Conservation (phyloP, 768 basidiomycete genomes). For the Boletus bicolor region DNA sequence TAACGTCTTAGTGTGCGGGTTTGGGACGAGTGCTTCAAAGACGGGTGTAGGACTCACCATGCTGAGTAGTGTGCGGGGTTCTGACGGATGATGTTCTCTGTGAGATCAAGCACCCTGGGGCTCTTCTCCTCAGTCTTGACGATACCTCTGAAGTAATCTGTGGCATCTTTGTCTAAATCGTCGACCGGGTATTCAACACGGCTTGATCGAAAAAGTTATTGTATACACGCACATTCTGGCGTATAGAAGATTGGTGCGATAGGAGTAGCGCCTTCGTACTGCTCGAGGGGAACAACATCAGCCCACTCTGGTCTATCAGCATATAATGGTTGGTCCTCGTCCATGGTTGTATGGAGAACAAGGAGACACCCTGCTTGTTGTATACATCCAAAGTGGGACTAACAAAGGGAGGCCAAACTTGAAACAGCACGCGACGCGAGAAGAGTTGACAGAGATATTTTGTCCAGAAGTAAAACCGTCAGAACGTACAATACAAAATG, state of each 20-base stretch:
- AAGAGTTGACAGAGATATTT: background rate
- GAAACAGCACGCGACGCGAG: background rate
- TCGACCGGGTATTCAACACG: conserved; percentile 7
- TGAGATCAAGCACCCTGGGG: conserved; percentile 77
- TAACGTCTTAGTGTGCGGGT: background rate
- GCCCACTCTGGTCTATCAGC: conserved; percentile 70
- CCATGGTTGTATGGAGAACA: conserved; percentile 5
- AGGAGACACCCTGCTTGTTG: background rate
- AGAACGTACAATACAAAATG: conserved; percentile 22
- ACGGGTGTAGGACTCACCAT: conserved; percentile 55
- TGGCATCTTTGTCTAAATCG: conserved; percentile 81
- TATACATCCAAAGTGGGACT: background rate
- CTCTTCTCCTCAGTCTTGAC: conserved; percentile 77
- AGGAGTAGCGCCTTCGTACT: conserved; percentile 75
- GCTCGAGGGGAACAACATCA: conserved; percentile 75
- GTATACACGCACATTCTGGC: conserved; percentile 66
- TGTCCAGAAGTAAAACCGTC: conserved; percentile 10
- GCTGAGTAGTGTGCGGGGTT: conserved; percentile 98
- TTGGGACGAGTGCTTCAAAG: background rate
- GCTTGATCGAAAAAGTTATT: background rate
- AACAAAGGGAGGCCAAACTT: background rate
- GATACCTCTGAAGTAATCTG: conserved; percentile 87
- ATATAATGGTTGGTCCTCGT: conserved; percentile 39
- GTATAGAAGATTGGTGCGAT: conserved; percentile 93
- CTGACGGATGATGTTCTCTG: conserved; percentile 81